Conservation (phyloP, 2,329 filamentous ascomycete species). For the Reticulascus tulasneorum region DNA sequence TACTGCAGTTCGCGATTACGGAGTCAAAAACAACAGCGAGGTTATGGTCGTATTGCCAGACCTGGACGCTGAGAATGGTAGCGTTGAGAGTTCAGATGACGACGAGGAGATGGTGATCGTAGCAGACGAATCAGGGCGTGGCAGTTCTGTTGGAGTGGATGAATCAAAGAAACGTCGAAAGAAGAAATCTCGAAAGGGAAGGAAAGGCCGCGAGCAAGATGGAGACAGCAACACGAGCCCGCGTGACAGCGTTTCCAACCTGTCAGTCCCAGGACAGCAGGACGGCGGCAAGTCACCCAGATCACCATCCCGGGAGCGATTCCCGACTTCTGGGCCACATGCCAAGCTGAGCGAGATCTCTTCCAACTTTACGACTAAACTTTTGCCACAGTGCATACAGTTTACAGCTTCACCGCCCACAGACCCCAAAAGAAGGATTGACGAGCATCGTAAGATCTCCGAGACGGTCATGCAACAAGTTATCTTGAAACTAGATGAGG, state of each 20-base stretch:
- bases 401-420: constrained; percentile 60
- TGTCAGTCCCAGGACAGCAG: constrained; percentile 25
- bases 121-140: constrained; percentile 38
- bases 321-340: constrained; percentile 37
- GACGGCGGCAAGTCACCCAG: constrained; percentile 31
- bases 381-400: constrained; percentile 61
- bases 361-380: constrained; percentile 58
- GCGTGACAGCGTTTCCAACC: constrained; percentile 37
- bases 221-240: constrained; percentile 31
- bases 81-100: constrained; percentile 25
- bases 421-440: constrained; percentile 63
- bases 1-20: constrained; percentile 55
- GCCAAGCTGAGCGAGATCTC: constrained; percentile 66
- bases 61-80: constrained; percentile 32
- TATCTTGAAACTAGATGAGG: constrained; percentile 70
- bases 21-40: constrained; percentile 57
- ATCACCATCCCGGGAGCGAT: constrained; percentile 28
- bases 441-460: constrained; percentile 70
- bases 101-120: constrained; percentile 41
- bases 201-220: constrained; percentile 30
- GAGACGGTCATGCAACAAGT: constrained; percentile 76
- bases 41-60: constrained; percentile 48
- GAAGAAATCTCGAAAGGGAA: constrained; percentile 39
- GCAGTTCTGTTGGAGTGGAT: constrained; percentile 18
- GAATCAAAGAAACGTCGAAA: constrained; percentile 34